Evolutionary conservation across 2,329 filamentous ascomycete genomes (phyloP).

Genomic region (Epichloe hybrida): DNA sequence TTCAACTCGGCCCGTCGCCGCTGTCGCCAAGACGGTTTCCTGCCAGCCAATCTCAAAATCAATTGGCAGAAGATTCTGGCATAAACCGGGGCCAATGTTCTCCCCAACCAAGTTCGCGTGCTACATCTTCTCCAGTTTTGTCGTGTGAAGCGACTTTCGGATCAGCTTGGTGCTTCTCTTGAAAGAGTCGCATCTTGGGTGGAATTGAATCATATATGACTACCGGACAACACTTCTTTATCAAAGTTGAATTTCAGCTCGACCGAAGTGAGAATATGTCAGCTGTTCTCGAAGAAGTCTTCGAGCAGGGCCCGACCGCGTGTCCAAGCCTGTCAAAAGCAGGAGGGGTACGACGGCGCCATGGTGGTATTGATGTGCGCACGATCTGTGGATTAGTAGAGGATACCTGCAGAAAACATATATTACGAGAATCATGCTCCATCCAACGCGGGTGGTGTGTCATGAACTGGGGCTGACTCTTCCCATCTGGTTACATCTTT

Average conservation of each 20-base stretch:
- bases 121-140: background rate
- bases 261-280: background rate
- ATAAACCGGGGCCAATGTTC: too few species aligned
- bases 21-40: background rate
- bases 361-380: background rate
- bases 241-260: background rate
- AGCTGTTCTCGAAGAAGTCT: background rate
- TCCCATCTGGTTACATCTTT: constrained; percentile 2
- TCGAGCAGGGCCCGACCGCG: background rate
- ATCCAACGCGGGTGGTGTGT: background rate
- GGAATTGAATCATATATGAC: background rate
- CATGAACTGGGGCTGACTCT: background rate
- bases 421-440: background rate
- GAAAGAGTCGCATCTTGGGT: background rate
- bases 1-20: background rate
- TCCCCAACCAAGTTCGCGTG: background rate
- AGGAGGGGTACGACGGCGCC: background rate
- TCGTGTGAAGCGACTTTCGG: background rate
- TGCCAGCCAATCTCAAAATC: background rate
- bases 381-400: background rate
- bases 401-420: background rate
- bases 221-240: background rate
- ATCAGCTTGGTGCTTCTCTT: background rate
- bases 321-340: too few species aligned
- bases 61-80: background rate